phyloP scores from a whole-genome alignment of 495 filamentous ascomycete genomes.

The Hypoxylon subgilvum region DNA sequence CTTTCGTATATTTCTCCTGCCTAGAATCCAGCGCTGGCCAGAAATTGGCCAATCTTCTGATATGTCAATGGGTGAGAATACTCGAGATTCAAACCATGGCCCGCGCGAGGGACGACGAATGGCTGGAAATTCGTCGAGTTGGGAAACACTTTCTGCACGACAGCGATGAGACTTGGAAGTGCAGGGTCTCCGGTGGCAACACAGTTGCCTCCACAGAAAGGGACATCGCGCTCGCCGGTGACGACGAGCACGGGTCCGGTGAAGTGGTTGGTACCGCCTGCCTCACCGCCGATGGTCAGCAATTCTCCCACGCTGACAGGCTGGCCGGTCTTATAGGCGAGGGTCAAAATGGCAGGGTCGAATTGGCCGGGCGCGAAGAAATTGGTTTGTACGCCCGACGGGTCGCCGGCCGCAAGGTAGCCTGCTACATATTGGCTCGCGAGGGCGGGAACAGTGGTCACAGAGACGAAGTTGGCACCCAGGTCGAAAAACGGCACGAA shows the following conservation, averaged over 20 bases:
- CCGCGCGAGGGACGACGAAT: slow-evolving; percentile 56
- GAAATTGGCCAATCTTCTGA: too few species aligned
- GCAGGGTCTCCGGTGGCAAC: slow-evolving; percentile 44
- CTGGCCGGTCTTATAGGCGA: slow-evolving; percentile 53
- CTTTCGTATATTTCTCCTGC: too few species aligned
- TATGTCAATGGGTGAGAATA: background rate
- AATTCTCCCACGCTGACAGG: slow-evolving; percentile 59
- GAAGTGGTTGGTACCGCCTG: slow-evolving; percentile 41
- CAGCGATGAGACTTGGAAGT: slow-evolving; percentile 52
- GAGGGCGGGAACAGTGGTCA: slow-evolving; percentile 52
- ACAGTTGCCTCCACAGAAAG: slow-evolving; percentile 63
- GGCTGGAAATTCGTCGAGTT: slow-evolving; percentile 50
- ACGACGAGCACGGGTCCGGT: slow-evolving; percentile 57
- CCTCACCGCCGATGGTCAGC: slow-evolving; percentile 46
- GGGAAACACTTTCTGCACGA: slow-evolving; percentile 49
- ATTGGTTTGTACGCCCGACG: slow-evolving; percentile 13
- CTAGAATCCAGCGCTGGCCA: too few species aligned
- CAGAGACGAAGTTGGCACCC: slow-evolving; percentile 55
- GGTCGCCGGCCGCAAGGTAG: slow-evolving; percentile 25
- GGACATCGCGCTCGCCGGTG: slow-evolving; percentile 54
- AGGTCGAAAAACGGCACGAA: slow-evolving; percentile 47
- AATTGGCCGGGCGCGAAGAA: slow-evolving; percentile 58
- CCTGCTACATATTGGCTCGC: slow-evolving; percentile 44
- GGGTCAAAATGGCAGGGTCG: slow-evolving; percentile 51
- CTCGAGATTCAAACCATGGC: slow-evolving; percentile 57